Evolutionary conservation across 2,329 filamentous ascomycete species (phyloP).

Genomic region (Ilyonectria mors-panacis): DNA sequence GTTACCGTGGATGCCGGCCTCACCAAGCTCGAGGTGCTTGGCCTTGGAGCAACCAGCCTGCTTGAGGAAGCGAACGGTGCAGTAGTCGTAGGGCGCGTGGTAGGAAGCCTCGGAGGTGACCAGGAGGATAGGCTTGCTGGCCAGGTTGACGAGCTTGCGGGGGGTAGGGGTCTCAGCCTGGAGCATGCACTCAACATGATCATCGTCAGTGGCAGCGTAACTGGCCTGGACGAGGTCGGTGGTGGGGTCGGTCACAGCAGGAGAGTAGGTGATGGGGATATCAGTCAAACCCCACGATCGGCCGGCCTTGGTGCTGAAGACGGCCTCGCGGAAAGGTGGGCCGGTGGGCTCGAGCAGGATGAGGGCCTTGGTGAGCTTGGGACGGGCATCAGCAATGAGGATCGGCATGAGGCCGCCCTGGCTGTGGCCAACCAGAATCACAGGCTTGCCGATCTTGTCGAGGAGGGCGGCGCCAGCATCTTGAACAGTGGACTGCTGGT

Average conservation of each 20-base stretch:
- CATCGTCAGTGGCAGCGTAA: constrained; percentile 5
- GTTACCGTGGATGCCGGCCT: constrained; percentile 40
- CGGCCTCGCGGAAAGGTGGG: constrained; percentile 62
- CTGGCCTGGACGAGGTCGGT: constrained; percentile 34
- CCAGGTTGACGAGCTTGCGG: constrained; percentile 52
- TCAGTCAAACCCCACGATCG: constrained; percentile 63
- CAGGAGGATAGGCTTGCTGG: constrained; percentile 46
- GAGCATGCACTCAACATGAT: constrained; percentile 36
- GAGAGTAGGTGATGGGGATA: constrained; percentile 64
- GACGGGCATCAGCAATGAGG: constrained; percentile 49
- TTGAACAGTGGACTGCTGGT: constrained; percentile 39
- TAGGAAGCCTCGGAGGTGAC: constrained; percentile 39
- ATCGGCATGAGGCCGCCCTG: constrained; percentile 60
- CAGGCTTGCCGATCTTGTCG: constrained; percentile 59
- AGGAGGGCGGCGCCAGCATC: constrained; percentile 56
- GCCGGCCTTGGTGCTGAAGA: constrained; percentile 53
- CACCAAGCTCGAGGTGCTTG: constrained; percentile 38
- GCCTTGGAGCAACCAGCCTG: constrained; percentile 43
- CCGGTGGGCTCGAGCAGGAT: constrained; percentile 63
- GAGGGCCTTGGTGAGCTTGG: constrained; percentile 58
- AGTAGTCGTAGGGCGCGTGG: constrained; percentile 42
- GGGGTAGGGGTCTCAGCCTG: constrained; percentile 34
- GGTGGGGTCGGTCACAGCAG: constrained; percentile 48
- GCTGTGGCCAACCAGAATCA: constrained; percentile 61
- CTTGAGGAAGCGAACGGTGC: constrained; percentile 38